Percentiles rank a stretch among this genome's conserved stretches.
phyloP scores from a whole-genome alignment of 352 stramenopile genomes.

The Pythium rhizo-oryzae region DNA sequence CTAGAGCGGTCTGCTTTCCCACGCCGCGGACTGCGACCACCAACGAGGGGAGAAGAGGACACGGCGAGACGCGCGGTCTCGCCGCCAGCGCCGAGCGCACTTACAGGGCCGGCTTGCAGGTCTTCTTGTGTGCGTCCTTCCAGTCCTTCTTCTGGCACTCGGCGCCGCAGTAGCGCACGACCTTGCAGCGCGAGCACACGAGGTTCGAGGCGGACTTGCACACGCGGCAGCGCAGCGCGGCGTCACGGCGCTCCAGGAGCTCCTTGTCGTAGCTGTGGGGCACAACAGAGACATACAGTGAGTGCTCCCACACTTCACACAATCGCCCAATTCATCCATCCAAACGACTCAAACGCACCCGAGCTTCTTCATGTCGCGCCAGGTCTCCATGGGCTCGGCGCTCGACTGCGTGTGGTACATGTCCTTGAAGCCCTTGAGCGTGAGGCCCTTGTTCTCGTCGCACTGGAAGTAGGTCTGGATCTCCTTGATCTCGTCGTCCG shows the following conservation, averaged over 20 bases:
- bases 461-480: slow-evolving; percentile 93
- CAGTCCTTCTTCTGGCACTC: slow-evolving; percentile 91
- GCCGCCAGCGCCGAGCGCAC: slow-evolving; percentile 1
- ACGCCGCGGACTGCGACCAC: too few relatives aligned
- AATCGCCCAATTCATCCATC: not conserved
- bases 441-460: slow-evolving; percentile 90
- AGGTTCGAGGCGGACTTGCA: slow-evolving; percentile 78
- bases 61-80: too few relatives aligned
- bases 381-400: slow-evolving; percentile 87
- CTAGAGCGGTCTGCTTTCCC: too few relatives aligned
- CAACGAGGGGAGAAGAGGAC: too few relatives aligned
- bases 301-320: slow-evolving; percentile 8
- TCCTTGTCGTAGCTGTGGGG: slow-evolving; percentile 64
- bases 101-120: slow-evolving; percentile 70
- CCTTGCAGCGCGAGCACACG: slow-evolving; percentile 88
- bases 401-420: slow-evolving; percentile 93
- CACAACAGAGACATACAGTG: not conserved
- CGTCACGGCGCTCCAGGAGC: slow-evolving; percentile 71
- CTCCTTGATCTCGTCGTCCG: slow-evolving; percentile 89
- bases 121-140: slow-evolving; percentile 85
- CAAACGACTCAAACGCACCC: slow-evolving; percentile 44
- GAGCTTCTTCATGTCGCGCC: slow-evolving; percentile 90
- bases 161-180: slow-evolving; percentile 83
- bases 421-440: slow-evolving; percentile 89
- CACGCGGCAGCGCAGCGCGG: slow-evolving; percentile 75